Percentiles rank a stretch among this genome's conserved stretches.
phyloP scores from a whole-genome alignment of 306 rosid species.

The Citrullus amarus region DNA sequence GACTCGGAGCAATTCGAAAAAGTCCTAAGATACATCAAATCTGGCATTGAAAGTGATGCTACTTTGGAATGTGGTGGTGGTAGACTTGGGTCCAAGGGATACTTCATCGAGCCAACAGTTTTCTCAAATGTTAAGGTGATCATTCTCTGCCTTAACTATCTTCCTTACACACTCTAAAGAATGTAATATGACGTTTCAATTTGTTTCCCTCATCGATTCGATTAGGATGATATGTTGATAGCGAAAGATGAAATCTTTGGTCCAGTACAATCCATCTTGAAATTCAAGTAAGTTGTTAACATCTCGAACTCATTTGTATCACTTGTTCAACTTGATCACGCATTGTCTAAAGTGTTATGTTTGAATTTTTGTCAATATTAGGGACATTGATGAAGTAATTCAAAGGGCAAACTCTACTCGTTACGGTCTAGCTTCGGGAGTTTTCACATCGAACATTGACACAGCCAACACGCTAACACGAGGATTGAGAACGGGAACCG shows the following conservation, averaged over 20 bases:
- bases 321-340: background rate
- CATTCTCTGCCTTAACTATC: background rate
- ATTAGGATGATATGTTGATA: constrained; percentile 60
- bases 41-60: constrained; percentile 63
- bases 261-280: constrained; percentile 82
- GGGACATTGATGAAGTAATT: constrained; percentile 65
- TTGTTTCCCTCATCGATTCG: background rate
- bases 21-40: constrained; percentile 58
- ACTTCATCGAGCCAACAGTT: constrained; percentile 83
- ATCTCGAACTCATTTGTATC: background rate
- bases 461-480: constrained; percentile 62
- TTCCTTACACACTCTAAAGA: background rate
- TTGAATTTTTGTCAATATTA: constrained; percentile 5
- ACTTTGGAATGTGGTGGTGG: constrained; percentile 87
- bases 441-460: constrained; percentile 49
- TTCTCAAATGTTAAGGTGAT: constrained; percentile 86
- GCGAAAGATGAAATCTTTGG: constrained; percentile 95
- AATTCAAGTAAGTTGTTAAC: constrained; percentile 61
- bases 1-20: constrained; percentile 66
- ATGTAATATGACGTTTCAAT: background rate
- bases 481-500: constrained; percentile 65
- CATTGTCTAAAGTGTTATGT: background rate
- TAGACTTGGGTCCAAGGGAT: constrained; percentile 69
- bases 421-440: constrained; percentile 84
- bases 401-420: constrained; percentile 46